Percentiles rank a stretch among this genome's conserved stretches.
These are phyloP conservation scores for Thozetella sp. DNA, from an alignment of 495 filamentous ascomycete genomes.

Conservation along the genomic window DNA sequence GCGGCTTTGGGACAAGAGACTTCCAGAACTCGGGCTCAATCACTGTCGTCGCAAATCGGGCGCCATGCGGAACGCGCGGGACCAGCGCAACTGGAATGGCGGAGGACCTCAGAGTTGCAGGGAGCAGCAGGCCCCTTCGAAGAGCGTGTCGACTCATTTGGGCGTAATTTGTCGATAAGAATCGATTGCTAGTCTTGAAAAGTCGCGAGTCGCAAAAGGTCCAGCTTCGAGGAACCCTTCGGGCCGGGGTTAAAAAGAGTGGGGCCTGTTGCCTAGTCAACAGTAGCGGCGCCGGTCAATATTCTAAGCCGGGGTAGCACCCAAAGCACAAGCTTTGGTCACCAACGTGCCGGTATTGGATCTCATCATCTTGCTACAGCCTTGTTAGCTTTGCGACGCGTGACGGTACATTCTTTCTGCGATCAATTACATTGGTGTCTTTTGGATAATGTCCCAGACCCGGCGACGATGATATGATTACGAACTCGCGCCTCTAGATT, in stretches of 20 bases:
- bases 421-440: constrained; percentile 7
- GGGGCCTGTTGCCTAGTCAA: constrained; percentile 2
- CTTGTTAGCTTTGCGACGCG: background rate
- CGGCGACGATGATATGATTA: constrained; percentile 30
- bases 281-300: background rate
- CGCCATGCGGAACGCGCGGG: background rate
- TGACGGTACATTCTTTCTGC: background rate
- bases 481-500: constrained; percentile 23
- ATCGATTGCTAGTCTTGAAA: background rate
- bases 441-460: constrained; percentile 23
- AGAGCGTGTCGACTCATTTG: background rate
- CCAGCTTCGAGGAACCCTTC: background rate
- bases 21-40: constrained; percentile 71
- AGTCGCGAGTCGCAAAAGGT: background rate
- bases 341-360: background rate
- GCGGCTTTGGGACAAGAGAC: constrained; percentile 60
- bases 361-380: background rate
- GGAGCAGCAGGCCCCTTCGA: background rate
- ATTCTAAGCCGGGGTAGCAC: background rate
- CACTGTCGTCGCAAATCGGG: constrained; percentile 50
- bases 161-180: background rate
- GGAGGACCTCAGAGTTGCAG: background rate
- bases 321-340: background rate
- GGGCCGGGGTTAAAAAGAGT: background rate
- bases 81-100: background rate